Base-by-base conservation (phyloP, 2,329 filamentous ascomycete species). In the Xylariales sp. region DNA sequence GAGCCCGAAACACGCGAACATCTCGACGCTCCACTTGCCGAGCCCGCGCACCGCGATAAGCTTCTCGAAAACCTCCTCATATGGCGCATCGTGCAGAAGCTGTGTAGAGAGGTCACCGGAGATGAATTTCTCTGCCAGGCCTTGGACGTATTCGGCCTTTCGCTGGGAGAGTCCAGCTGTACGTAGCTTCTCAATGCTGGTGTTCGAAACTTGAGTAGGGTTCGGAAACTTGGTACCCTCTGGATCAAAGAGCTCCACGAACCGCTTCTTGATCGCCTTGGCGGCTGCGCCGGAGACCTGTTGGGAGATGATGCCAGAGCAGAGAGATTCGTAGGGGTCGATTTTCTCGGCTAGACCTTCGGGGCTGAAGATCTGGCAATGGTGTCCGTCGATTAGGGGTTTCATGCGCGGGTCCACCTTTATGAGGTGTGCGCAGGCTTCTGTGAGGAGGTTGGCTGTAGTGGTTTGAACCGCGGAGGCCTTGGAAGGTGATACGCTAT, bases 1-100 rank as follows among this genome's bases (percentile, higher is more conserved):
- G 29, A 98, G 70, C n/a, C 80, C 86, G 64, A 98, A 97, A 63
- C 86, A 88, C 37, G 90, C 88, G 70, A 98, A 98, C 93, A 98
- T 97, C 70, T 96, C 90, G 11, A 95, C 89, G 35, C 84, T 90
- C 93, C 93, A 97, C 40, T 74, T 76, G 0, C 93, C 93, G 37
- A 97, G 66, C 0, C 93, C 93, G 8, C 91, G 76, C 4, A 98
- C 89, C 1, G 89, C 86, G 35, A 86, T 88, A 35, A 98, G 71
- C 60, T 78, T 84, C 62, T 86, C 78, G 49, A 96, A 72, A 6
- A 98, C 76, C 51, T 95, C 86, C 38, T 95, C 90, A 60, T 98
- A 93, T 4, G 80, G 77, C 2, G 88, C 88, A 25, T 80, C 78
- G 39, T 86, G 77, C 15, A 97, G 75, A 73, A 93, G 82, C 48